Base-by-base conservation (phyloP, 2,329 filamentous ascomycete genomes). In the Aspergillus sp. region DNA sequence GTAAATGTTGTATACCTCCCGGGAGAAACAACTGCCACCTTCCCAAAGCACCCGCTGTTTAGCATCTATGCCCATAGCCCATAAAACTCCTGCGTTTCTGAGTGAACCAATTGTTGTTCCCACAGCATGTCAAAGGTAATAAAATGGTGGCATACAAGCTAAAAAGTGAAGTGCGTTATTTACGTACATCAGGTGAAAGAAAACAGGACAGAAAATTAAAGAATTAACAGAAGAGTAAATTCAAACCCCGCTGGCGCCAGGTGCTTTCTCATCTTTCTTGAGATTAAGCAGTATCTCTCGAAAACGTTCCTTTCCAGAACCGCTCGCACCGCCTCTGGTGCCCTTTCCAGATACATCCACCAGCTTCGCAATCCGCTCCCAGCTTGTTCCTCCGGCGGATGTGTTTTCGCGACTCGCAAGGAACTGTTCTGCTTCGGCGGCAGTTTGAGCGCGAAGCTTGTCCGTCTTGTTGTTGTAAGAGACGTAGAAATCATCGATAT, bases 381-480 rank as follows among this genome's bases (percentile, higher is more conserved):
- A 99, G 82, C 91, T 96, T 5, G 95, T 99, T 62, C 95, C 95
- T 51, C 95, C 95, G 11, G 91, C 91, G 23, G 92, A 90, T 40
- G 93, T 97, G 74, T 98, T 93, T 74, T 99, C 93, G 60, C 93
- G 86, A 75, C 82, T 92, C 55, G 85, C 88, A 47, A 98, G 80
- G 77, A 98, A 99, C 72, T 96, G 87, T 70, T 98, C 93, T 6
- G 93, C 95, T 68, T 99, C 95, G 75, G 90, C 89, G 69, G 89
- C 86, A 56, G 93, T 95, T 80, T 96, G 91, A 21, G 89, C 83
- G 66, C 97, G 89, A 59, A 85, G 86, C 84, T 98, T 98, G 75
- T 99, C 95, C 75, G 95, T 93, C 81, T 97, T 96, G 76, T 89
- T 88, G 81, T 98, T 98, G 82, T 99, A 99, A 78, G 96, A 97